Evolutionary conservation across 441 rosid species (phyloP).

Genomic region (Gossypium gossypioides): DNA sequence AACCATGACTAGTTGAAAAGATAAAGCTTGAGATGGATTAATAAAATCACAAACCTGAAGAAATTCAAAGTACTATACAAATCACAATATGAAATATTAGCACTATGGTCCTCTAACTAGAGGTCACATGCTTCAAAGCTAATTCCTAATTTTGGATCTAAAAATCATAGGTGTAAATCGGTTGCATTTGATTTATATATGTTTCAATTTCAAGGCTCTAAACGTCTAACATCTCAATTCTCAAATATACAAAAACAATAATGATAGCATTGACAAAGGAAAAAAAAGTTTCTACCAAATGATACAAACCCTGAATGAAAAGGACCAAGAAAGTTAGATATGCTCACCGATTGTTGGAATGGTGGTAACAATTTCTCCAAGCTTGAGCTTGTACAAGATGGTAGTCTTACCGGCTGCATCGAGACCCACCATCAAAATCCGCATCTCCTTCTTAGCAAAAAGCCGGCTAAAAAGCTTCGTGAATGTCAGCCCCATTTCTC

Average conservation of each 20-base stretch:
- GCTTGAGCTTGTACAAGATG: conserved; percentile 77
- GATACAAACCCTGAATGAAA: background rate
- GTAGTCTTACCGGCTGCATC: conserved; percentile 96
- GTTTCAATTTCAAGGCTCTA: background rate
- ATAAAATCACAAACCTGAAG: background rate
- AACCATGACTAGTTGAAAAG: background rate
- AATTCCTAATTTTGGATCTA: background rate
- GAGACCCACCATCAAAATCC: conserved; percentile 90
- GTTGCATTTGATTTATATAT: background rate
- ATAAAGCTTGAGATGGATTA: background rate
- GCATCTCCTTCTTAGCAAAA: conserved; percentile 79
- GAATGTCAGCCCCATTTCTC: conserved; percentile 61
- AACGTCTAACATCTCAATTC: background rate
- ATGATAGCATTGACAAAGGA: background rate
- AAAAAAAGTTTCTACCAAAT: background rate
- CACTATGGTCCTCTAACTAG: background rate
- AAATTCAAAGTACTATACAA: background rate
- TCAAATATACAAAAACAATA: background rate
- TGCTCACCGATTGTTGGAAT: conserved; percentile 70
- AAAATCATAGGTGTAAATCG: background rate
- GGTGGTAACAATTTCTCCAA: conserved; percentile 81
- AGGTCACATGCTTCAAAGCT: background rate
- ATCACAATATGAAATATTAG: background rate
- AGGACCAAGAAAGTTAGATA: background rate
- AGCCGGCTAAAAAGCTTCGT: conserved; percentile 73